These are phyloP conservation scores for Cystofilobasidium macerans DNA, from an alignment of 768 basidiomycete species.

Conservation along the genomic window DNA sequence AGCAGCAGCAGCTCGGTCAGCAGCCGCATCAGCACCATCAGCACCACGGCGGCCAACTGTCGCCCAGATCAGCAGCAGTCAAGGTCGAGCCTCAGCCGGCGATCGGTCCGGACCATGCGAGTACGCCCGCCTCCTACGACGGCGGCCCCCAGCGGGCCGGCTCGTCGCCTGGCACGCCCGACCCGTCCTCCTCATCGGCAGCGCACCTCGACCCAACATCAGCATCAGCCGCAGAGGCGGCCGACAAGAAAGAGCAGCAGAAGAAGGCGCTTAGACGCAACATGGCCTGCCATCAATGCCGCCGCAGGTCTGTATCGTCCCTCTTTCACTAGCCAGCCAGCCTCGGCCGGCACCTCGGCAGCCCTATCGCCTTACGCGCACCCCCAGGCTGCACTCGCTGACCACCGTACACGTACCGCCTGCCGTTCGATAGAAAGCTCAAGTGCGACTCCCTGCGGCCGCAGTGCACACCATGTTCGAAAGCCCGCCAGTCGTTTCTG, in stretches of 20 bases:
- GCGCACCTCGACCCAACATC: too few species aligned
- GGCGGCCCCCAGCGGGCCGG: background rate
- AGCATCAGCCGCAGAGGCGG: background rate
- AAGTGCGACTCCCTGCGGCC: constrained; percentile 21
- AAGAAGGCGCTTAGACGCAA: background rate
- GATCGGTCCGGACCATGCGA: background rate
- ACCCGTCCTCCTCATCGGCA: background rate
- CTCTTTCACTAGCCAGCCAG: background rate
- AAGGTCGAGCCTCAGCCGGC: background rate
- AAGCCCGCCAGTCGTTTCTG: constrained; percentile 14
- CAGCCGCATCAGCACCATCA: background rate
- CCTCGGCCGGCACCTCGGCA: too few species aligned
- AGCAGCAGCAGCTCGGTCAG: background rate
- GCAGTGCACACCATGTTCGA: constrained; percentile 9
- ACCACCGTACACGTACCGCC: too few species aligned
- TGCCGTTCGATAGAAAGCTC: background rate
- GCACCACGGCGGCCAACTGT: background rate
- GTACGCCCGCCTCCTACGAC: background rate
- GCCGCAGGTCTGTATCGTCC: background rate
- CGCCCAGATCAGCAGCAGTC: background rate
- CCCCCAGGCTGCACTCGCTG: too few species aligned
- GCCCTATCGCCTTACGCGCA: too few species aligned
- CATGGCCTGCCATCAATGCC: constrained; percentile 1
- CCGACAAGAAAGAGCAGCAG: background rate
- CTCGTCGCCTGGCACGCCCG: background rate